phyloP scores from a whole-genome alignment of 305 asterid genomes.

The Galium porrigens region DNA sequence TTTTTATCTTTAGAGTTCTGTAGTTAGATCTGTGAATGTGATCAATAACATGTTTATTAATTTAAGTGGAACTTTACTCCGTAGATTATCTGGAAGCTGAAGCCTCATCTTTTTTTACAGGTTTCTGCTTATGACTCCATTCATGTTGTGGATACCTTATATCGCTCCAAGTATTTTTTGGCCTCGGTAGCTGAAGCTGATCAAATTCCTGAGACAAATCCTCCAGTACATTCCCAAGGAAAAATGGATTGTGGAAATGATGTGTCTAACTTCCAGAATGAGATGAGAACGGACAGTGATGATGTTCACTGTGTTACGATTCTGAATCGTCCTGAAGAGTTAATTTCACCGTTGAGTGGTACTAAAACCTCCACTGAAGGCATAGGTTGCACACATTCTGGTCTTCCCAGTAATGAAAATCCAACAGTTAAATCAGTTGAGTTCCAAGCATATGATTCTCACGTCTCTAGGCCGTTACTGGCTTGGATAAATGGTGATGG shows the following conservation, averaged over 20 bases:
- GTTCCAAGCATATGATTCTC: constrained; percentile 26
- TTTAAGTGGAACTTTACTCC: not conserved
- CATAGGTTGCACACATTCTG: constrained; percentile 23
- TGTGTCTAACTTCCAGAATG: constrained; percentile 20
- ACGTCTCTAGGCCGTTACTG: constrained; percentile 41
- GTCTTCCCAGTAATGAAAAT: constrained; percentile 23
- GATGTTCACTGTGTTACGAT: constrained; percentile 66
- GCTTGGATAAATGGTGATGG: constrained; percentile 94
- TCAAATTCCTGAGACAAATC: constrained; percentile 22
- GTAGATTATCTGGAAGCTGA: not conserved
- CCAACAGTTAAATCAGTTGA: constrained; percentile 19
- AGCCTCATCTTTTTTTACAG: constrained; percentile 19
- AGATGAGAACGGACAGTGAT: constrained; percentile 22
- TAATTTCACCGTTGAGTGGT: constrained; percentile 29
- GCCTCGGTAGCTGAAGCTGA: constrained; percentile 25
- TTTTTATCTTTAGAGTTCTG: not conserved
- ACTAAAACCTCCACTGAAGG: constrained; percentile 19
- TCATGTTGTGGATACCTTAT: constrained; percentile 61
- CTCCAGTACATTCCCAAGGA: constrained; percentile 20
- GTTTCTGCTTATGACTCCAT: constrained; percentile 63
- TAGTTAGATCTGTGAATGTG: not conserved
- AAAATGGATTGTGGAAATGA: constrained; percentile 19
- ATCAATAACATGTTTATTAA: not conserved
- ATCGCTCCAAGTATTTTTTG: constrained; percentile 73
- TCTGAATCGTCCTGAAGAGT: constrained; percentile 53